phyloP scores from a whole-genome alignment of 2,329 filamentous ascomycete species.

The Aureobasidium zeae region DNA sequence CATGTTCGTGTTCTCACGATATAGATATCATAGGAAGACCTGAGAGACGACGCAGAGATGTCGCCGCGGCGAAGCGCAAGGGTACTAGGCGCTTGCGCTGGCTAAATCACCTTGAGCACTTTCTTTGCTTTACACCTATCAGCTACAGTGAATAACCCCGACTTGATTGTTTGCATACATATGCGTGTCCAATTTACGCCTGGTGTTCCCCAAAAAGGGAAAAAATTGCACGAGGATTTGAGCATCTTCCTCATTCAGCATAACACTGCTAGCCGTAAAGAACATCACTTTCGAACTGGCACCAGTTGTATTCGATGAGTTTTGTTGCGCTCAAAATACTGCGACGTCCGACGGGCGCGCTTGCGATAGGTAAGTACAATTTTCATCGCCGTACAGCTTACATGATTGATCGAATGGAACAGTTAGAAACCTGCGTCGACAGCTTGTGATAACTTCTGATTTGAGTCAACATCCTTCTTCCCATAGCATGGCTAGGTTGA shows the following conservation, averaged over 20 bases:
- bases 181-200: neutral
- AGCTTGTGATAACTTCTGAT: slow-evolving; percentile 3
- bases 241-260: neutral
- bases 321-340: slow-evolving; percentile 1
- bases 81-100: neutral
- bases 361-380: slow-evolving; percentile 2
- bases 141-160: neutral
- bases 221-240: slow-evolving; percentile 1
- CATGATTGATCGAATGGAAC: slow-evolving; percentile 2
- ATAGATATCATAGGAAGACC: neutral
- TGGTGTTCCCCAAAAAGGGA: neutral
- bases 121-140: neutral
- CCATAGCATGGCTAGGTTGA: neutral
- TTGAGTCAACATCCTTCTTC: neutral
- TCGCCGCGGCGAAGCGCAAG: neutral
- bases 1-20: neutral
- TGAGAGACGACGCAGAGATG: neutral
- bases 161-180: neutral
- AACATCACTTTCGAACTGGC: neutral
- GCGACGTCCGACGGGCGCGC: neutral
- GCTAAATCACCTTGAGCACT: neutral
- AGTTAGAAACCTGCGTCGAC: neutral
- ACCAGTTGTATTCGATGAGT: slow-evolving; percentile 2
- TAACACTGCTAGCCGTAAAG: neutral
- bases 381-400: slow-evolving; percentile 1